Base-by-base conservation (phyloP, 495 filamentous ascomycete species). In the Hyaloscypha variabilis region DNA sequence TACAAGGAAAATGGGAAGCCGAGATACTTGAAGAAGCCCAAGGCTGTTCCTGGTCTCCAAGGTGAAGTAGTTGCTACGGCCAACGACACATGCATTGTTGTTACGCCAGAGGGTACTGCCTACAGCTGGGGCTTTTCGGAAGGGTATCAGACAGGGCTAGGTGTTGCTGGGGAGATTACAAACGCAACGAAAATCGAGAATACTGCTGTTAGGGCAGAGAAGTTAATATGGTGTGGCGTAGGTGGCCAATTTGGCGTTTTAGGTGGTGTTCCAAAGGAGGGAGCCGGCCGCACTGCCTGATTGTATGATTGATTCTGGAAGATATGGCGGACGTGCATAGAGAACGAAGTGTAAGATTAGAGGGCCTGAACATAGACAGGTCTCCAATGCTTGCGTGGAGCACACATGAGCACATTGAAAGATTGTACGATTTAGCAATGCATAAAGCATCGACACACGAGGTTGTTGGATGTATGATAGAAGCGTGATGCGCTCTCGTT, bases 81-180 rank as follows among this genome's bases (percentile, higher is more conserved):
- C 4, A 80, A 80, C 1, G 86, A 90, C 63, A 86, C 88, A 69
- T 82, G 77, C 64, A 78, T 92, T 58, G 87, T 82, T 13, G 76
- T 92, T 65, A 83, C 83, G 56, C 75, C 68, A 24, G 79, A 83
- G 2, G 89, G 90, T 13, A 78, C 80, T 52, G 88, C 87, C 6
- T 91, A 85, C 73, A 81, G 81, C 36, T 92, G 89, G 90, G 90
- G 90, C 2, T 91, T 91, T 77, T 85, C 80, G 25, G 77, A 74
- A 51, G 85, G 83, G 64, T 89, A 87, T 71, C 88, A 91, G 76
- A 88, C 87, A n/a, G 90, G 89, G 6, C 83, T 81, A 58, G 86
- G 85, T 11, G 82, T 79, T 5, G 77, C 75, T 2, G 84, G 86
- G 21, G 87, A 89, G 66, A 77, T 92, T 28, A 73, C 81, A 58